These are phyloP conservation scores for Leptodontidium sp. DNA, from an alignment of 2,329 filamentous ascomycete genomes.

Conservation along the genomic window DNA sequence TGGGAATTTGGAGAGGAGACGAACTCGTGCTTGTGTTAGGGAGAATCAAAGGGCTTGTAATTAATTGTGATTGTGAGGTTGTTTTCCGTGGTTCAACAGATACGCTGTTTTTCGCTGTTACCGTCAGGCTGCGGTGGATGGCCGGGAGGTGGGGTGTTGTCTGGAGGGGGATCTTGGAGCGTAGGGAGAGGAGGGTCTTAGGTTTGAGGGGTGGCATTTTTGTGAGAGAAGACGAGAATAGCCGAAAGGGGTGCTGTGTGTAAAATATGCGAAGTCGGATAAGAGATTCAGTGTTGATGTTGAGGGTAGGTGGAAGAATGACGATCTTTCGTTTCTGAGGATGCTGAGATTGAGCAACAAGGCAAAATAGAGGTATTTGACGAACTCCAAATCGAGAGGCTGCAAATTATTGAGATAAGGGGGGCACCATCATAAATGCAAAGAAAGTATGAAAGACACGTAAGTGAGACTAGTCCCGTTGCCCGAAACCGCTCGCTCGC, in stretches of 20 bases:
- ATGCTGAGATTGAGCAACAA: neutral
- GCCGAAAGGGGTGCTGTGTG: neutral
- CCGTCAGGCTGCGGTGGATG: constrained; percentile 31
- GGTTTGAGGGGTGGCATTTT: constrained; percentile 37
- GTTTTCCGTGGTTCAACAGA: constrained; percentile 12
- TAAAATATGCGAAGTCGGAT: no score
- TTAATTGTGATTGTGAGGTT: neutral
- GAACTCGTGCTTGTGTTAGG: neutral
- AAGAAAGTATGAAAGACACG: constrained; percentile 12
- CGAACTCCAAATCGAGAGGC: neutral
- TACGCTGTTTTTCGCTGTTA: constrained; percentile 27
- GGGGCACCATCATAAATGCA: neutral
- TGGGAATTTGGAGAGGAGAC: neutral
- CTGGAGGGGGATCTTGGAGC: constrained; percentile 25
- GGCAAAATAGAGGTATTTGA: neutral
- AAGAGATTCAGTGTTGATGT: no score
- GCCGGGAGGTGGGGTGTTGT: constrained; percentile 18
- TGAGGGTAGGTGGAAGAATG: no score
- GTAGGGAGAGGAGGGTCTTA: constrained; percentile 24
- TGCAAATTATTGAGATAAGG: neutral
- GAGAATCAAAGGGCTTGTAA: neutral
- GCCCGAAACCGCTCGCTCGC: constrained; percentile 8
- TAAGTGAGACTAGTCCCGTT: constrained; percentile 23
- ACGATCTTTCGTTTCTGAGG: neutral
- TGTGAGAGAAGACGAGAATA: neutral